Conservation (phyloP, 768 basidiomycete genomes). For the Clitopilus hobsonii region DNA sequence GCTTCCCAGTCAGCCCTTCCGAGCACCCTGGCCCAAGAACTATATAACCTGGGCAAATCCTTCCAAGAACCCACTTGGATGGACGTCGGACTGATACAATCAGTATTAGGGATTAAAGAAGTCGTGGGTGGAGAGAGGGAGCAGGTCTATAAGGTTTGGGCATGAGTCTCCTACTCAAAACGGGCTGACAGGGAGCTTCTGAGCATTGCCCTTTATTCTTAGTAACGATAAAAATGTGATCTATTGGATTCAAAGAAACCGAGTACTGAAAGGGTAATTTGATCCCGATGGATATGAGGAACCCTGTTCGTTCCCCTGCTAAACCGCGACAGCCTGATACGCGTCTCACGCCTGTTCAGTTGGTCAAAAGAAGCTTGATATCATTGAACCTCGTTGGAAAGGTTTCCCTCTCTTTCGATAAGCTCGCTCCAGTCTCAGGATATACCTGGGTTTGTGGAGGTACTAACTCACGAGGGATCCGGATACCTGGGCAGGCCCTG, state of each 20-base stretch:
- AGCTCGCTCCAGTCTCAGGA: not conserved
- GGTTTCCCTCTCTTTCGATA: too few species aligned
- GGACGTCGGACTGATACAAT: not conserved
- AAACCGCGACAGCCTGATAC: not conserved
- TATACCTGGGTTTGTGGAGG: not conserved
- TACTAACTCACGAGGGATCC: not conserved
- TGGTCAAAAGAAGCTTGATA: not conserved
- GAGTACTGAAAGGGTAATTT: not conserved
- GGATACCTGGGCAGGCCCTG: not conserved
- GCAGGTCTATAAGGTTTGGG: not conserved
- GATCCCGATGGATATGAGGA: not conserved
- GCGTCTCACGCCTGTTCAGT: not conserved
- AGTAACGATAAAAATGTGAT: not conserved
- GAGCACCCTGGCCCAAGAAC: not conserved
- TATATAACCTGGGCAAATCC: not conserved
- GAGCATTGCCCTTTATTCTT: not conserved
- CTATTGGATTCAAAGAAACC: not conserved
- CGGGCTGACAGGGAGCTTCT: not conserved
- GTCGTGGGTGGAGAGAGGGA: too few species aligned
- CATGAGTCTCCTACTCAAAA: constrained; percentile 1
- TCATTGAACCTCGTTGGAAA: too few species aligned
- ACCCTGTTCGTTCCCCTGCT: too few species aligned
- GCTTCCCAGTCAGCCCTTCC: not conserved
- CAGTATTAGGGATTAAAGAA: not conserved
- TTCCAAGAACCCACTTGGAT: not conserved